Conservation (phyloP, 345 rosid species). For the Hypericum perforatum region DNA sequence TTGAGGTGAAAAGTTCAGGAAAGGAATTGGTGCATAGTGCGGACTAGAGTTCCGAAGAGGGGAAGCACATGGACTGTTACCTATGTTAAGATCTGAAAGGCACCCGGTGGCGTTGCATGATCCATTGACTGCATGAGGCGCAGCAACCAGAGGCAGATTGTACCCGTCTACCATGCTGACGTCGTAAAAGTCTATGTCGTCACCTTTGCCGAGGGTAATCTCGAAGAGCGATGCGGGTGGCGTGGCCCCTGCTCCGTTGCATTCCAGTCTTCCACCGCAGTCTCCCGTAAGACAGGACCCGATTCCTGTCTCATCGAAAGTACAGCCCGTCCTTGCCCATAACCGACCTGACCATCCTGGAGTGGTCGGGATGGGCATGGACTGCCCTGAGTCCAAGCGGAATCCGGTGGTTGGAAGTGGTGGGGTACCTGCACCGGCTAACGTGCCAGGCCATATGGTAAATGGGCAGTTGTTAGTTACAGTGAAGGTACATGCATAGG, state of each 20-base stretch:
- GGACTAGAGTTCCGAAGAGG: background rate
- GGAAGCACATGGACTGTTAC: slow-evolving; percentile 18
- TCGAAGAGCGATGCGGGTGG: slow-evolving; percentile 88
- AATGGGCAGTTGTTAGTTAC: slow-evolving; percentile 60
- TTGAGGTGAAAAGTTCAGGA: background rate
- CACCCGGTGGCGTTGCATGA: slow-evolving; percentile 80
- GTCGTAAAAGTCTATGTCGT: slow-evolving; percentile 58
- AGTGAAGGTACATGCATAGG: slow-evolving; percentile 43
- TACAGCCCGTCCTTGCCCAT: slow-evolving; percentile 89
- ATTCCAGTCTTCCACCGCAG: slow-evolving; percentile 71
- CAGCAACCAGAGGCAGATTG: slow-evolving; percentile 67
- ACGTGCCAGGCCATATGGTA: slow-evolving; percentile 81
- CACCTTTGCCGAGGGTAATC: slow-evolving; percentile 51
- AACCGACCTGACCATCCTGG: slow-evolving; percentile 90
- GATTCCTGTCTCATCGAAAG: slow-evolving; percentile 41
- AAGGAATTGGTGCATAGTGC: background rate
- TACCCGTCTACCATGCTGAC: slow-evolving; percentile 83
- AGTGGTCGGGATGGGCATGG: slow-evolving; percentile 36
- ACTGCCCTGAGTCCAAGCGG: slow-evolving; percentile 50
- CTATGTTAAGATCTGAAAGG: slow-evolving; percentile 49
- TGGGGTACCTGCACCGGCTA: slow-evolving; percentile 72
- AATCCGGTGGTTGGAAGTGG: slow-evolving; percentile 63
- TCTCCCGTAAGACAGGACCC: slow-evolving; percentile 76
- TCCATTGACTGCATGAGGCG: slow-evolving; percentile 53
- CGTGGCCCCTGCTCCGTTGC: slow-evolving; percentile 57